phyloP scores from a whole-genome alignment of 495 filamentous ascomycete species.

The Pyrenopolyporus hunteri region DNA sequence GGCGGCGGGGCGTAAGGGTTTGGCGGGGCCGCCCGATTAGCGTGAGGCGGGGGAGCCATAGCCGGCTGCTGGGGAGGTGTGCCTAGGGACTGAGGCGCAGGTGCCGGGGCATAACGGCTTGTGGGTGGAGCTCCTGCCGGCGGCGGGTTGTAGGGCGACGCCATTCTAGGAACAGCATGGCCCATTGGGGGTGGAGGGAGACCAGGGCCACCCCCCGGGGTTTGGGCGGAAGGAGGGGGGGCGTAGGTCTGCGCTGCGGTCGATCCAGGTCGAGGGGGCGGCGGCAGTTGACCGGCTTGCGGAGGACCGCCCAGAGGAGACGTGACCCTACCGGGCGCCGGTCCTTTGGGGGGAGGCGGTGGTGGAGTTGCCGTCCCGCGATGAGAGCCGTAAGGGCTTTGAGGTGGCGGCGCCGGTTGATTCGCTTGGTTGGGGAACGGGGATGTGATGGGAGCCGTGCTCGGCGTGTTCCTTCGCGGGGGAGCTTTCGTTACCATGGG shows the following conservation, averaged over 20 bases:
- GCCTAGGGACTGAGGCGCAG: constrained; percentile 60
- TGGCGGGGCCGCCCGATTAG: constrained; percentile 49
- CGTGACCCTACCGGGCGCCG: constrained; percentile 56
- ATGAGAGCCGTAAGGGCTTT: constrained; percentile 35
- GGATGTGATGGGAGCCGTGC: constrained; percentile 62
- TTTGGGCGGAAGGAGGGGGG: constrained; percentile 60
- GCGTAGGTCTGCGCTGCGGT: constrained; percentile 76
- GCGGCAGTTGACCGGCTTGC: constrained; percentile 55
- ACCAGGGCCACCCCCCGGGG: constrained; percentile 36
- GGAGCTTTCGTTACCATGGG: constrained; percentile 83
- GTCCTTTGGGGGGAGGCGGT: constrained; percentile 56
- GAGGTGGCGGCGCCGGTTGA: constrained; percentile 60
- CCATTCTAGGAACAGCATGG: constrained; percentile 69
- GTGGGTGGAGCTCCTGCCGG: constrained; percentile 74
- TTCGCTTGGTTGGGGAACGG: constrained; percentile 69
- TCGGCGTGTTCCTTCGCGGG: constrained; percentile 73
- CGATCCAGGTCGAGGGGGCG: constrained; percentile 61
- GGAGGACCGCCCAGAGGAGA: constrained; percentile 60
- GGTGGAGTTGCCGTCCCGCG: constrained; percentile 37
- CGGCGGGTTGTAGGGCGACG: constrained; percentile 89
- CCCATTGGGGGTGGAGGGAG: constrained; percentile 53
- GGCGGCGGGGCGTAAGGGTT: constrained; percentile 67
- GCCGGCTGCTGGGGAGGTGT: constrained; percentile 59
- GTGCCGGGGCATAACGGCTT: constrained; percentile 86
- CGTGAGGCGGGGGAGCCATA: constrained; percentile 41